phyloP scores from a whole-genome alignment of 2,329 filamentous ascomycete species.

The Verticillium dahliae region DNA sequence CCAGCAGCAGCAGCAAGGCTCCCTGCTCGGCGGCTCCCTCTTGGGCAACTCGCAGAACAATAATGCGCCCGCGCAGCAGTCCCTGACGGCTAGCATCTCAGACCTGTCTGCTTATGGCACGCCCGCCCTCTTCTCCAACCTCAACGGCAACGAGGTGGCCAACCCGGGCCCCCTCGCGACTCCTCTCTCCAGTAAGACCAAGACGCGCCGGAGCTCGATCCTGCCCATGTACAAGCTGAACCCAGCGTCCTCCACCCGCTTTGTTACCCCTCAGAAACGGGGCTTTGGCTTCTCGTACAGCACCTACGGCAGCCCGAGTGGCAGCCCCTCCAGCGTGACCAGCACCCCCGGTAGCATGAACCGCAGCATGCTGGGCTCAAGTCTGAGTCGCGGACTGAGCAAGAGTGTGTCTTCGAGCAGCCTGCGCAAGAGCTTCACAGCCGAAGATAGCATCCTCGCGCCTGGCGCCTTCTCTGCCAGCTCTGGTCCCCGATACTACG shows the following conservation, averaged over 20 bases:
- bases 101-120: slow-evolving; percentile 88
- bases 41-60: slow-evolving; percentile 49
- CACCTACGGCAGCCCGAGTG: slow-evolving; percentile 76
- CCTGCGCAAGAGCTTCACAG: slow-evolving; percentile 71
- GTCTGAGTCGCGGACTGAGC: slow-evolving; percentile 63
- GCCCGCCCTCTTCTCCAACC: slow-evolving; percentile 73
- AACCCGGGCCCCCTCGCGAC: slow-evolving; percentile 90
- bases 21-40: slow-evolving; percentile 44
- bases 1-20: slow-evolving; percentile 27
- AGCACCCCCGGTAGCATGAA: slow-evolving; percentile 64
- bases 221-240: slow-evolving; percentile 84
- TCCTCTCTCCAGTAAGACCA: slow-evolving; percentile 69
- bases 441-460: slow-evolving; percentile 78
- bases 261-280: slow-evolving; percentile 77
- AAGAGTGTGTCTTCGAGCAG: slow-evolving; percentile 89
- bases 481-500: slow-evolving; percentile 55
- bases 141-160: slow-evolving; percentile 54
- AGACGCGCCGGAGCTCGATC: slow-evolving; percentile 71
- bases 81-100: slow-evolving; percentile 70
- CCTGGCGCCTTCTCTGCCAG: slow-evolving; percentile 78
- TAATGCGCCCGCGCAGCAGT: slow-evolving; percentile 44
- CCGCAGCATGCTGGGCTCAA: slow-evolving; percentile 60
- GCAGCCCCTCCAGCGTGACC: slow-evolving; percentile 57
- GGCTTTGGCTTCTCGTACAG: slow-evolving; percentile 88
- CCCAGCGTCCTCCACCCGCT: slow-evolving; percentile 70